Evolutionary conservation across 257 asterid genomes (phyloP).

Genomic region (Solanum boliviense): DNA sequence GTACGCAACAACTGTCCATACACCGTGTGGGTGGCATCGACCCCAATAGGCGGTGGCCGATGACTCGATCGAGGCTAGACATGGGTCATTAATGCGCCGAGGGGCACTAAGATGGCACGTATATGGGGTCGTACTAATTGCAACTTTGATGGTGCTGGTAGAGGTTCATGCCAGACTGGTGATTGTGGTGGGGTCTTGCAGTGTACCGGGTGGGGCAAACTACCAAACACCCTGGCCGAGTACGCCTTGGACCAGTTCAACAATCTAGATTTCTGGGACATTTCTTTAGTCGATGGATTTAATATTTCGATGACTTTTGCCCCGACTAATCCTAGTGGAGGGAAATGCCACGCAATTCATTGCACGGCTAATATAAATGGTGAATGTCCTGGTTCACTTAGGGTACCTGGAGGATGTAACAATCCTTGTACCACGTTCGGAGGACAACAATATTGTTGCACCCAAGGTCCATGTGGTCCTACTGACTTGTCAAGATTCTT

Average conservation of each 20-base stretch:
- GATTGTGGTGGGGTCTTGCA: slow-evolving; percentile 23
- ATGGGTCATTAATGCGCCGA: slow-evolving; percentile 2
- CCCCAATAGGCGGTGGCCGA: slow-evolving; percentile 19
- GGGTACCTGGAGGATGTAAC: slow-evolving; percentile 60
- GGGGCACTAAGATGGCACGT: slow-evolving; percentile 13
- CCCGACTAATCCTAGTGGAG: neutral
- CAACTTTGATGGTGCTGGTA: slow-evolving; percentile 11
- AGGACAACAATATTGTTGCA: slow-evolving; percentile 62
- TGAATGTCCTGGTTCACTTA: slow-evolving; percentile 41
- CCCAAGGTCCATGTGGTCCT: slow-evolving; percentile 45
- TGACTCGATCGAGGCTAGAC: slow-evolving; percentile 11
- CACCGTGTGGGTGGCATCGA: slow-evolving; percentile 28
- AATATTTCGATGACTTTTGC: slow-evolving; percentile 34
- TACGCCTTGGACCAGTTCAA: slow-evolving; percentile 27
- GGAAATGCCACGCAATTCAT: slow-evolving; percentile 15
- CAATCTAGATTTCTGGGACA: slow-evolving; percentile 43
- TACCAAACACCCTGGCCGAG: slow-evolving; percentile 56
- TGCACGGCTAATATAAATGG: slow-evolving; percentile 51
- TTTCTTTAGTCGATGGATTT: slow-evolving; percentile 57
- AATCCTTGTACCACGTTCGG: slow-evolving; percentile 65
- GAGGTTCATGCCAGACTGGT: slow-evolving; percentile 21
- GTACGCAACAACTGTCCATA: slow-evolving; percentile 24
- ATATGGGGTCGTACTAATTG: slow-evolving; percentile 31
- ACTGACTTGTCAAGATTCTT: slow-evolving; percentile 43
- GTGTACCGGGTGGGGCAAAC: slow-evolving; percentile 34